Conservation (phyloP, 2,329 filamentous ascomycete species). For the Verticillium klebahnii region DNA sequence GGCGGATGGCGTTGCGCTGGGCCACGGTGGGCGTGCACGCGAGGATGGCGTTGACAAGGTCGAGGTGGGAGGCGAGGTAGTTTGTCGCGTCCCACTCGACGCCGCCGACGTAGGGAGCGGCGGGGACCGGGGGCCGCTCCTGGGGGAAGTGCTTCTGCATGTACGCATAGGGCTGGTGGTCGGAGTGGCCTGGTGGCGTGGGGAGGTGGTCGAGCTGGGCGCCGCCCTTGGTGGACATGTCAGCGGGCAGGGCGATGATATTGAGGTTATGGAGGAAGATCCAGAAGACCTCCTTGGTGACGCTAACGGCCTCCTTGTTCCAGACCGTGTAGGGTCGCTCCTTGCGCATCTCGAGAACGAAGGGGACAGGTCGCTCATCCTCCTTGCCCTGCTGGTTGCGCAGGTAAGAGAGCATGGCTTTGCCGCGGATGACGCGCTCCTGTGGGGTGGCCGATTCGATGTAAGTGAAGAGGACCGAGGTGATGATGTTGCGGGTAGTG, state of each 20-base stretch:
- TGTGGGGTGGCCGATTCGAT: constrained; percentile 61
- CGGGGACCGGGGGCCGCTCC: constrained; percentile 83
- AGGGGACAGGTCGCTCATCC: constrained; percentile 71
- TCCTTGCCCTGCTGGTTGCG: constrained; percentile 75
- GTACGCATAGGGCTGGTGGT: constrained; percentile 48
- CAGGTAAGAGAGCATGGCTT: constrained; percentile 72
- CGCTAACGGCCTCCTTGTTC: constrained; percentile 87
- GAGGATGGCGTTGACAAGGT: constrained; percentile 86
- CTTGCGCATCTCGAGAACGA: constrained; percentile 84
- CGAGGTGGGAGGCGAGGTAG: constrained; percentile 87
- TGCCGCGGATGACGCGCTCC: constrained; percentile 64
- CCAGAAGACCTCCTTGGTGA: constrained; percentile 98
- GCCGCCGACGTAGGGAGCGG: constrained; percentile 91
- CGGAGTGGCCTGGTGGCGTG: constrained; percentile 25
- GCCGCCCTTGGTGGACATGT: constrained; percentile 26
- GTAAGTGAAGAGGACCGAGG: constrained; percentile 84
- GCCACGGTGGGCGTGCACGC: constrained; percentile 67
- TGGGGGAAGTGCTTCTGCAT: constrained; percentile 74
- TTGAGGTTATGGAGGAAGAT: constrained; percentile 96
- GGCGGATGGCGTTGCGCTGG: constrained; percentile 75
- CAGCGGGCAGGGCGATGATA: constrained; percentile 64
- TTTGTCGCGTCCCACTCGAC: constrained; percentile 99
- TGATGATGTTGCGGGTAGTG: constrained; percentile 84
- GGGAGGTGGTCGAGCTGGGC: constrained; percentile 9
- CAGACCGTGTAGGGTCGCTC: constrained; percentile 87